Conservation (phyloP, 192 early-diverging fungal genomes). For the Backusella sp. region DNA sequence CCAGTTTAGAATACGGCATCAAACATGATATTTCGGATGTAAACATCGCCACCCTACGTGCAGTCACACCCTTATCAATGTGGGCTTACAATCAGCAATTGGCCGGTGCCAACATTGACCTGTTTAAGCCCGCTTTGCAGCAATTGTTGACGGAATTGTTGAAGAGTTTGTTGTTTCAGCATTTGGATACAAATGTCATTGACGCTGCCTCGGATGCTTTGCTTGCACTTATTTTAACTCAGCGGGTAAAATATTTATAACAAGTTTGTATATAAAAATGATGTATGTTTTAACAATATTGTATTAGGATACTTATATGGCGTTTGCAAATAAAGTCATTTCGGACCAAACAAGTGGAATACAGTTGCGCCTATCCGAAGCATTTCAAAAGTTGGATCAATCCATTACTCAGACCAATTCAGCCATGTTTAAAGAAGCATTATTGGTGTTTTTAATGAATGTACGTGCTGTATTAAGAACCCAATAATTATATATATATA, state of each 20-base stretch:
- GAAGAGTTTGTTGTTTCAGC: conserved; percentile 60
- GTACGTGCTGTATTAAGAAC: conserved; percentile 65
- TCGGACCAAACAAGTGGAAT: conserved; percentile 42
- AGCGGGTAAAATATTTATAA: conserved; percentile 36
- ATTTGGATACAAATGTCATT: conserved; percentile 61
- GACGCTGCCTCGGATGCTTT: conserved; percentile 60
- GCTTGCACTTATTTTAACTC: conserved; percentile 52
- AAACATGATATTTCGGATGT: conserved; percentile 59
- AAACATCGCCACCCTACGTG: conserved; percentile 56
- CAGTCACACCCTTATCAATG: conserved; percentile 59
- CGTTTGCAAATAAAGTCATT: conserved; percentile 52
- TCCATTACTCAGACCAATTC: conserved; percentile 39
- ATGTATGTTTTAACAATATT: too few relatives aligned
- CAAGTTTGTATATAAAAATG: neutral
- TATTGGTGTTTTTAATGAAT: conserved; percentile 60
- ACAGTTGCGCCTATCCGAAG: conserved; percentile 40
- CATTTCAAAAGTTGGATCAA: conserved; percentile 45
- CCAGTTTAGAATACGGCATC: conserved; percentile 62
- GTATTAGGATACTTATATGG: conserved; percentile 49
- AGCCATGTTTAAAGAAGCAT: conserved; percentile 42
- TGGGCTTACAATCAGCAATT: conserved; percentile 50
- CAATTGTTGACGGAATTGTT: conserved; percentile 52
- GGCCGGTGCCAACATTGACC: conserved; percentile 26
- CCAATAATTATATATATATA: conserved; percentile 42
- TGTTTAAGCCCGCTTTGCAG: conserved; percentile 42